Percentiles rank a stretch among this genome's conserved stretches.
These are phyloP conservation scores for Ganoderma lingzhi DNA, from an alignment of 1,284 basidiomycete genomes.

Conservation along the genomic window DNA sequence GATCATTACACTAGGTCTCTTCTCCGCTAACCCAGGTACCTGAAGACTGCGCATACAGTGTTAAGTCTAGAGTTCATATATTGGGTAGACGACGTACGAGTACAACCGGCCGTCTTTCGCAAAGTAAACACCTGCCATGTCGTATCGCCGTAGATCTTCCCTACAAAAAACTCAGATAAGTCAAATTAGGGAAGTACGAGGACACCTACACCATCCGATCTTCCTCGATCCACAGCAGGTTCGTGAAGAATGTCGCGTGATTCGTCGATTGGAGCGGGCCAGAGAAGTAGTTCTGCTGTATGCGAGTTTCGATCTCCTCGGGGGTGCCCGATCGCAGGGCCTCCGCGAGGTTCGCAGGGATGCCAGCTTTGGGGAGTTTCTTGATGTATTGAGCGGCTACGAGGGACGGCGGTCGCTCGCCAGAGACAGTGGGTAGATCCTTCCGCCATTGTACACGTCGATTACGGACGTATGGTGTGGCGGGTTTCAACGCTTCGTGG, in stretches of 20 bases:
- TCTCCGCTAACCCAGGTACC: slow-evolving; percentile 72
- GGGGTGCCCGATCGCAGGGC: slow-evolving; percentile 13
- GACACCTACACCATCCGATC: slow-evolving; percentile 59
- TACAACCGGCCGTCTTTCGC: slow-evolving; percentile 46
- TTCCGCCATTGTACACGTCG: slow-evolving; percentile 47
- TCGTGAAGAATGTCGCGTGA: slow-evolving; percentile 21
- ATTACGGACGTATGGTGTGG: slow-evolving; percentile 60
- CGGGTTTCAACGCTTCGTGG: slow-evolving; percentile 58
- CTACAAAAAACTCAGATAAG: slow-evolving; percentile 39
- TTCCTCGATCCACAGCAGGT: slow-evolving; percentile 66
- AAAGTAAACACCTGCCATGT: slow-evolving; percentile 53
- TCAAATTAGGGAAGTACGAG: background rate
- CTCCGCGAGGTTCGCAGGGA: slow-evolving; percentile 31
- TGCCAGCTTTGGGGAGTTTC: slow-evolving; percentile 30
- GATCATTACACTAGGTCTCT: slow-evolving; percentile 57
- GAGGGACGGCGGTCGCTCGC: slow-evolving; percentile 48
- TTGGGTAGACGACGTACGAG: slow-evolving; percentile 47
- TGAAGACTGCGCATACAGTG: slow-evolving; percentile 47
- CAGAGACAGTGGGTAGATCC: slow-evolving; percentile 54
- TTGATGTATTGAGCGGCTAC: slow-evolving; percentile 41
- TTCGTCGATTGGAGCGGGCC: background rate
- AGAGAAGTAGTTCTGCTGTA: slow-evolving; percentile 21
- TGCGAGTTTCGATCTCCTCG: background rate
- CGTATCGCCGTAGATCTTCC: slow-evolving; percentile 63
- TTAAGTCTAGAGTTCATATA: background rate